phyloP scores from a whole-genome alignment of 2,329 filamentous ascomycete genomes.

The Exutisphaerella laricina region DNA sequence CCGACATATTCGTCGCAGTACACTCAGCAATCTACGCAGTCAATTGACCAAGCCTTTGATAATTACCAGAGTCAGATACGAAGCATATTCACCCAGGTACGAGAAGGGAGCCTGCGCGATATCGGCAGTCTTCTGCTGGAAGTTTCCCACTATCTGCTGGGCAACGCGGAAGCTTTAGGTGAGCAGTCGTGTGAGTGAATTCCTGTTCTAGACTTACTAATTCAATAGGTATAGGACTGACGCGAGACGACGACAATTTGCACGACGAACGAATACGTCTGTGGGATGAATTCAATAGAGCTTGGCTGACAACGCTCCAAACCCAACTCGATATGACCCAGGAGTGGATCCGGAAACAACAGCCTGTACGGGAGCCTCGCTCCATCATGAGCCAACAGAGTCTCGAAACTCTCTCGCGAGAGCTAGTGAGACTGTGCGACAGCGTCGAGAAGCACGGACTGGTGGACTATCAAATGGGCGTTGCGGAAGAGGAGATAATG shows the following conservation, averaged over 20 bases:
- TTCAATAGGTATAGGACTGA: constrained; percentile 58
- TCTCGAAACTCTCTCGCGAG: constrained; percentile 73
- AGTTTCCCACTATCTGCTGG: constrained; percentile 61
- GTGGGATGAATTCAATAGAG: constrained; percentile 92
- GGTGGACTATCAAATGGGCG: constrained; percentile 94
- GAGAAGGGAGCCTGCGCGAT: constrained; percentile 55
- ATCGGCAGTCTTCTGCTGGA: constrained; percentile 55
- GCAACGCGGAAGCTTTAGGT: constrained; percentile 62
- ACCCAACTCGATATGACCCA: constrained; percentile 71
- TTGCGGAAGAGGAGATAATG: constrained; percentile 91
- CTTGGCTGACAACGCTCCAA: constrained; percentile 79
- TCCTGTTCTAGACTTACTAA: constrained; percentile 29
- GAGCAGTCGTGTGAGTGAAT: constrained; percentile 39
- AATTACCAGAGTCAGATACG: constrained; percentile 52
- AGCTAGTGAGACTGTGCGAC: constrained; percentile 78
- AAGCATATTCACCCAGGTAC: constrained; percentile 66
- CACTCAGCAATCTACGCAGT: constrained; percentile 27
- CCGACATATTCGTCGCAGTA: constrained; percentile 24
- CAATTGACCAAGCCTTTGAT: constrained; percentile 60
- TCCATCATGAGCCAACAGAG: constrained; percentile 62
- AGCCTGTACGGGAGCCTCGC: constrained; percentile 49
- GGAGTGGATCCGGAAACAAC: constrained; percentile 54
- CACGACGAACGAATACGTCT: constrained; percentile 73
- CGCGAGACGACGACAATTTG: constrained; percentile 71
- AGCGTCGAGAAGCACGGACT: constrained; percentile 84